Evolutionary conservation across 2,329 filamentous ascomycete genomes (phyloP).

Genomic region (Scytalidium lignicola): DNA sequence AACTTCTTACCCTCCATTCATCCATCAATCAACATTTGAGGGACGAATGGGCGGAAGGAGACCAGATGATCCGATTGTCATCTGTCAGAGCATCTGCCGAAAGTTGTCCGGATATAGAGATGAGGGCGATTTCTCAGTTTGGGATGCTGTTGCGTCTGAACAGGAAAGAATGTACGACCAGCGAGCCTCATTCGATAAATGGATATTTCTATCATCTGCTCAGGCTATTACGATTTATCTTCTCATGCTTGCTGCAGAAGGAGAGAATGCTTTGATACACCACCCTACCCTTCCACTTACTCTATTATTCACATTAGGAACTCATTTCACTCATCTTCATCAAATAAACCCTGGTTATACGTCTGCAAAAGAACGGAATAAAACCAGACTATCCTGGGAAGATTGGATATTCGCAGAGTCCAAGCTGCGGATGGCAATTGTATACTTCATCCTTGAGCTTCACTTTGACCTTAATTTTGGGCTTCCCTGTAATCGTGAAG

Average conservation of each 20-base stretch:
- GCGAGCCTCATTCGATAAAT: not conserved
- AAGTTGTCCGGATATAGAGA: not conserved
- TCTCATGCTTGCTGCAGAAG: not conserved
- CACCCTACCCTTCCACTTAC: not conserved
- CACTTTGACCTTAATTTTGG: not conserved
- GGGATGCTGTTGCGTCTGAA: not conserved
- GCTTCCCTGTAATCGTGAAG: not conserved
- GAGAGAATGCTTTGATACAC: not conserved
- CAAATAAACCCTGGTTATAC: not conserved
- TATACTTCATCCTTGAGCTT: not conserved
- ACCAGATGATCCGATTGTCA: not conserved
- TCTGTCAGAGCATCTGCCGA: not conserved
- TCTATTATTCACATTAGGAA: not conserved
- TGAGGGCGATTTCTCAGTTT: not conserved
- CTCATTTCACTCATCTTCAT: not conserved
- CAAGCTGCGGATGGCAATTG: not conserved
- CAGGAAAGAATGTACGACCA: not conserved
- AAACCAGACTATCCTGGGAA: not conserved
- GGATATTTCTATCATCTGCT: not conserved
- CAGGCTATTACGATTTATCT: not conserved
- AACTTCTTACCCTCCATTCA: not conserved
- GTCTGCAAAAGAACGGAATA: not conserved
- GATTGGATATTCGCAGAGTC: not conserved
- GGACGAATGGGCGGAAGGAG: not conserved
- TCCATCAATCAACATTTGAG: not conserved